A percentile compares a stretch with the other conserved stretches of the same genome.
These are phyloP conservation scores for Fusarium armeniacum DNA, from an alignment of 2,329 filamentous ascomycete genomes.

Conservation along the genomic window DNA sequence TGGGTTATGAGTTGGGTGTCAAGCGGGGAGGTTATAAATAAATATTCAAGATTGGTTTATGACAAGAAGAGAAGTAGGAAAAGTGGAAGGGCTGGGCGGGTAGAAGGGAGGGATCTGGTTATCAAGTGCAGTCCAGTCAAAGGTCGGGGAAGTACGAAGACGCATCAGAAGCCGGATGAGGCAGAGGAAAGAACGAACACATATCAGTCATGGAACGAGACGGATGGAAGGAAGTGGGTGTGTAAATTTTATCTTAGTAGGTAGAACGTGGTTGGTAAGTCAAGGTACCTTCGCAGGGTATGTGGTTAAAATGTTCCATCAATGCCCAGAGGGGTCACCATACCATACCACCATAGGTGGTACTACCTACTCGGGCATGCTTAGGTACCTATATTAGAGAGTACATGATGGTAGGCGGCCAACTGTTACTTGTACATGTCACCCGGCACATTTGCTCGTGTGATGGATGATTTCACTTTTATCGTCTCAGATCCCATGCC, in stretches of 20 bases:
- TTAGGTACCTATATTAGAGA: background rate
- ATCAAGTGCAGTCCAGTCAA: conserved; percentile 10
- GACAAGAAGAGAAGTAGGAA: conserved; percentile 17
- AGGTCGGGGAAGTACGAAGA: conserved; percentile 36
- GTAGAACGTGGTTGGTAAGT: conserved; percentile 23
- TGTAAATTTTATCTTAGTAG: conserved; percentile 19
- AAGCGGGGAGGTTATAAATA: conserved; percentile 17
- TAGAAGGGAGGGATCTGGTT: conserved; percentile 17
- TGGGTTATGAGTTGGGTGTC: conserved; percentile 9
- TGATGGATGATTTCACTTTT: conserved; percentile 28
- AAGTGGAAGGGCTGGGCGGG: conserved; percentile 38
- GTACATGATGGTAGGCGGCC: background rate
- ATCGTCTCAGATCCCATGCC: background rate
- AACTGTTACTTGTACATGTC: conserved; percentile 11
- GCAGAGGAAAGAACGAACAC: conserved; percentile 19
- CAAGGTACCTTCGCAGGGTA: conserved; percentile 1
- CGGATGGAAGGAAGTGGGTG: conserved; percentile 30
- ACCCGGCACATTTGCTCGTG: conserved; percentile 11
- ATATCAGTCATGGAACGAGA: conserved; percentile 33
- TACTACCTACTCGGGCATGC: background rate
- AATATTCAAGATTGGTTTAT: conserved; percentile 11
- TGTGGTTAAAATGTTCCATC: conserved; percentile 10
- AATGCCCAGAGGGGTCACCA: conserved; percentile 25
- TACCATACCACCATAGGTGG: background rate
- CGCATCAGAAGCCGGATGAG: conserved; percentile 19